These are phyloP conservation scores for Mycosphaerella arachidis DNA, from an alignment of 2,329 filamentous ascomycete genomes.

Conservation along the genomic window DNA sequence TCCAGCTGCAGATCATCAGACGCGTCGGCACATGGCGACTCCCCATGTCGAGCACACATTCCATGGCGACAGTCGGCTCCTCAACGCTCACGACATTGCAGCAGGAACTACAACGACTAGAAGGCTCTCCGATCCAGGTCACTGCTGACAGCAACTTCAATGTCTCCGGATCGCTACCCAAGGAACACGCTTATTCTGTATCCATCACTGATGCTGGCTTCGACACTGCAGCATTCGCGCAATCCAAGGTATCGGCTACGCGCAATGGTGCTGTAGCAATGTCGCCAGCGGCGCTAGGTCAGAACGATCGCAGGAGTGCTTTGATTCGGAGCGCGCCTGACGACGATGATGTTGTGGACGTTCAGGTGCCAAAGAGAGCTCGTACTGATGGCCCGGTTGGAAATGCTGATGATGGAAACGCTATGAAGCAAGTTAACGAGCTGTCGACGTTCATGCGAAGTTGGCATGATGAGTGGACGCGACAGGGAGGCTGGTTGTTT, in stretches of 20 bases:
- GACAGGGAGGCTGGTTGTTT: conserved; percentile 30
- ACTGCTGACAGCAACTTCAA: conserved; percentile 22
- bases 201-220: conserved; percentile 17
- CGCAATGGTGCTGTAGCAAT: conserved; percentile 4
- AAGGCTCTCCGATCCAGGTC: conserved; percentile 19
- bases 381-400: conserved; percentile 14
- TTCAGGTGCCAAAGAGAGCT: conserved; percentile 17
- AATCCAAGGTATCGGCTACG: conserved; percentile 7
- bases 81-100: conserved; percentile 21
- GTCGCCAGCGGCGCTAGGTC: conserved; percentile 7
- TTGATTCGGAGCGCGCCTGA: conserved; percentile 8
- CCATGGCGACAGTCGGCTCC: conserved; percentile 22
- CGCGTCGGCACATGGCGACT: conserved; percentile 7
- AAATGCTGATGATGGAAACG: conserved; percentile 12
- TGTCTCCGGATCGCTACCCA: conserved; percentile 13
- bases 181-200: conserved; percentile 23
- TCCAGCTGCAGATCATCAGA: background rate
- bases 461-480: conserved; percentile 28
- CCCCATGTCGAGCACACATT: conserved; percentile 22
- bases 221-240: conserved; percentile 17
- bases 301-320: conserved; percentile 5
- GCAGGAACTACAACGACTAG: conserved; percentile 17
- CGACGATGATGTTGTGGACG: conserved; percentile 16
- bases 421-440: conserved; percentile 12
- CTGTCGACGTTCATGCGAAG: conserved; percentile 12